Evolutionary conservation across 768 basidiomycete genomes (phyloP).

Genomic region (Daedalea quercina): DNA sequence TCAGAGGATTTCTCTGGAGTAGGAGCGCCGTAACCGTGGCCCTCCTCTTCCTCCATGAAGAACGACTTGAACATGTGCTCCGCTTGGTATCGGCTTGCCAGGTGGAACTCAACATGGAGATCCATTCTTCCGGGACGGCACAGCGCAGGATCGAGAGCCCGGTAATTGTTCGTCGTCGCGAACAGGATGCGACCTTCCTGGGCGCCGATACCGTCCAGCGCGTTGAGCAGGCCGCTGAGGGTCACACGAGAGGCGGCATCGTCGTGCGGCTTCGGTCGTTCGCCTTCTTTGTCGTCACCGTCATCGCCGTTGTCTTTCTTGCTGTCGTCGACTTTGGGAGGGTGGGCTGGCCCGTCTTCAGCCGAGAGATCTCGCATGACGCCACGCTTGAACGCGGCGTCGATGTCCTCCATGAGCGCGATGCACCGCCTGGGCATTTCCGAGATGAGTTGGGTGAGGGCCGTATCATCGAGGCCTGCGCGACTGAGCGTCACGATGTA

Average conservation of each 20-base stretch:
- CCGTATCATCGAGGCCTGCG: constrained; percentile 53
- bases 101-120: constrained; percentile 67
- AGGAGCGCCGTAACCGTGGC: no score
- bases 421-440: constrained; percentile 63
- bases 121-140: constrained; percentile 79
- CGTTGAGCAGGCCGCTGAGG: constrained; percentile 70
- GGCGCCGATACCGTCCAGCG: constrained; percentile 71
- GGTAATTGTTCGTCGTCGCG: constrained; percentile 73
- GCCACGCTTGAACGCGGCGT: constrained; percentile 53
- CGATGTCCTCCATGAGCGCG: constrained; percentile 80
- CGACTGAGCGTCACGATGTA: constrained; percentile 68
- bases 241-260: constrained; percentile 35
- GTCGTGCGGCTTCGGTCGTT: neutral
- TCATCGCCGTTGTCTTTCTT: neutral
- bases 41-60: constrained; percentile 21
- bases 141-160: constrained; percentile 64
- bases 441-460: constrained; percentile 51
- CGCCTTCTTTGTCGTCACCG: no score
- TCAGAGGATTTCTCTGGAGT: no score
- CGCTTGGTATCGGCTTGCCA: constrained; percentile 64
- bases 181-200: constrained; percentile 77
- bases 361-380: constrained; percentile 8
- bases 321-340: no score
- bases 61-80: constrained; percentile 60
- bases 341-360: neutral